Base-by-base conservation (phyloP, 441 rosid genomes). In the Gossypium schwendimanii region DNA sequence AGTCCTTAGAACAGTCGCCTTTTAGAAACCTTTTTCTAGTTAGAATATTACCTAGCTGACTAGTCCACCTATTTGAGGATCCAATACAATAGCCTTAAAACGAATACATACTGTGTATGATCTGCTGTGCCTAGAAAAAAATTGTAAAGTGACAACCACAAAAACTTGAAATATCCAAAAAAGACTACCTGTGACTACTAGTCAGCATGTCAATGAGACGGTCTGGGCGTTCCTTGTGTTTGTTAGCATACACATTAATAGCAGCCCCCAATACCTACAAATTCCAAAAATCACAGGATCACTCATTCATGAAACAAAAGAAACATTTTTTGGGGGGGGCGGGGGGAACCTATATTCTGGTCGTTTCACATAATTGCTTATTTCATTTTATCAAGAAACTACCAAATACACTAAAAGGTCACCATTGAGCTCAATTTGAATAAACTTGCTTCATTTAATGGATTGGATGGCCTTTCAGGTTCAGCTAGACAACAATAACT, bases 201-300 rank as follows among this genome's bases (percentile, higher is more conserved):
- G 91, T 91, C 75, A 94, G 77, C 99, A 94, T 92, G 81, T 92
- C 99, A 55, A 94, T 94, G 72, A 94, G 90, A 75, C 98, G 98
- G 81, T 94, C 99, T 63, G 98, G 99, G 23, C 96, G 93, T 80
- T 91, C 99, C 83, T 92, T 94, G 84, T 94, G 99, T 81, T 87
- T 92, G 79, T 92, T 91, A 53, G 99, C 94, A 85, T 94, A 94
- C 57, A 94, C 94, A 75, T 91, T 94, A 72, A 94, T 94, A 70
- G 99, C 96, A 79, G 99, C 92, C 64, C 99, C 98, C 80, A 94
- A 77, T 63, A 94, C 99, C 99, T 94, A 77, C 69, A 84, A 54
- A 77, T 74, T 68, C 64, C 69, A 21, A 76, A 59, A 18, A 69
- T 17, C n/a, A 45, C 36, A 74, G 11, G 33, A 28, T 72, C 33